A percentile compares a stretch with the other conserved stretches of the same genome.
phyloP scores from a whole-genome alignment of 176 grass and related monocot genomes.

The Eleusine coracana region DNA sequence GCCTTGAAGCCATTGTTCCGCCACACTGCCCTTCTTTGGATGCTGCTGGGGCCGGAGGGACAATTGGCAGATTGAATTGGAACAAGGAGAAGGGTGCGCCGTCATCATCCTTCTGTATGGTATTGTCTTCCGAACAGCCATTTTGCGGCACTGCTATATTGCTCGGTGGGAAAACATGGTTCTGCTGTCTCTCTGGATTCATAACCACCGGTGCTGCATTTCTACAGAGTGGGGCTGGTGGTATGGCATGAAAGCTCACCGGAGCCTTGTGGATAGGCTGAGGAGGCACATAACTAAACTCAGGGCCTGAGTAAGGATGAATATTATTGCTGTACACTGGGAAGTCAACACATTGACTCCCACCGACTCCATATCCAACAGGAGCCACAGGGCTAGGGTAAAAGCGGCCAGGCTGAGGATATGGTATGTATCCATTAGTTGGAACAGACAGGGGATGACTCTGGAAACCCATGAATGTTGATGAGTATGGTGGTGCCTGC shows the following conservation, averaged over 20 bases:
- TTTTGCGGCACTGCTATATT: constrained; percentile 11
- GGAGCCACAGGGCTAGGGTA: constrained; percentile 46
- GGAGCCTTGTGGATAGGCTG: constrained; percentile 46
- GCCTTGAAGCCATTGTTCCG: constrained; percentile 5
- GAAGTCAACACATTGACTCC: constrained; percentile 47
- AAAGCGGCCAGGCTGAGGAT: constrained; percentile 61
- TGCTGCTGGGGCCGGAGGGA: constrained; percentile 23
- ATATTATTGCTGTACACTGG: constrained; percentile 53
- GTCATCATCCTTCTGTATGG: constrained; percentile 23
- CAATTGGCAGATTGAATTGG: constrained; percentile 74
- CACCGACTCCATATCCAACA: constrained; percentile 50
- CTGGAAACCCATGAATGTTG: constrained; percentile 58
- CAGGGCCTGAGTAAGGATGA: constrained; percentile 51
- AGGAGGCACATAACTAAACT: constrained; percentile 49
- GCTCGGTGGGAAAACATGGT: constrained; percentile 5
- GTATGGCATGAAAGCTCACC: constrained; percentile 30
- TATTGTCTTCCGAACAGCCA: constrained; percentile 20
- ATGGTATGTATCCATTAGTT: constrained; percentile 62
- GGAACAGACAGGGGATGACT: constrained; percentile 51
- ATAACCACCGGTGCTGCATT: constrained; percentile 35
- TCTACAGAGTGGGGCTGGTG: constrained; percentile 7
- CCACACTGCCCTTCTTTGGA: constrained; percentile 46
- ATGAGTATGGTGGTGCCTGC: constrained; percentile 45
- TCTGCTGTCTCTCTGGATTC: constrained; percentile 43
- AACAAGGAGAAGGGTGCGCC: constrained; percentile 70